phyloP scores from a whole-genome alignment of 108 stramenopile species.

The Skeletonema costatum region DNA sequence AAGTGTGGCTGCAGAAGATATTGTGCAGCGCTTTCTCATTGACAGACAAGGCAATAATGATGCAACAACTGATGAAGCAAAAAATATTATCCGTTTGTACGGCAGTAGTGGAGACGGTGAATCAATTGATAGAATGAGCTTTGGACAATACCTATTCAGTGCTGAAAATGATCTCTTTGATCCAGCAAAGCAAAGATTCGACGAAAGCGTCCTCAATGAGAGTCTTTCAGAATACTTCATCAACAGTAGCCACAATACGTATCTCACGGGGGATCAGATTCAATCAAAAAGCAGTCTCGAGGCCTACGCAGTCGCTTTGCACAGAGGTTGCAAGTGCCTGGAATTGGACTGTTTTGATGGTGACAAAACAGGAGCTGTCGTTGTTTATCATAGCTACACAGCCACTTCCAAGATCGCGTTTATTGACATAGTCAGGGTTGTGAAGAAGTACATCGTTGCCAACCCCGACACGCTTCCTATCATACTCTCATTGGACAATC shows the following conservation, averaged over 20 bases:
- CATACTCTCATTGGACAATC: conserved; percentile 96
- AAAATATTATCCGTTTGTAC: conserved; percentile 50
- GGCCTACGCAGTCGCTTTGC: conserved; percentile 70
- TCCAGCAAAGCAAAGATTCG: conserved; percentile 53
- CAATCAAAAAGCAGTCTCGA: conserved; percentile 74
- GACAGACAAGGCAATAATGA: conserved; percentile 53
- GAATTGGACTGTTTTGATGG: conserved; percentile 99
- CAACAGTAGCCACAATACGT: conserved; percentile 96
- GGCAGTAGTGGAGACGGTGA: conserved; percentile 14
- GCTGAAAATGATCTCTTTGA: conserved; percentile 65
- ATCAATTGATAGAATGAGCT: conserved; percentile 67
- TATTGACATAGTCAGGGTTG: conserved; percentile 65
- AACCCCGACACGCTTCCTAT: conserved; percentile 82
- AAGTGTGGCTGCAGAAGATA: conserved; percentile 50
- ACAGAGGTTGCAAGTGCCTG: conserved; percentile 93
- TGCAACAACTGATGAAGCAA: conserved; percentile 56
- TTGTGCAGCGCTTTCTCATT: conserved; percentile 57
- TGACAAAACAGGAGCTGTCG: conserved; percentile 54
- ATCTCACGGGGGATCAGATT: conserved; percentile 95
- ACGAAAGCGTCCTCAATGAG: conserved; percentile 48
- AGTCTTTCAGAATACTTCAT: conserved; percentile 93
- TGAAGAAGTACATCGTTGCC: conserved; percentile 58
- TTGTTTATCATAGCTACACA: conserved; percentile 95
- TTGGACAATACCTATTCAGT: conserved; percentile 60
- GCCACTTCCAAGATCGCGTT: conserved; percentile 88